Evolutionary conservation across 106 monocot species (phyloP), one percentile per base, ranked within the genome.

Genomic region (Phalaenopsis aphrodite): DNA sequence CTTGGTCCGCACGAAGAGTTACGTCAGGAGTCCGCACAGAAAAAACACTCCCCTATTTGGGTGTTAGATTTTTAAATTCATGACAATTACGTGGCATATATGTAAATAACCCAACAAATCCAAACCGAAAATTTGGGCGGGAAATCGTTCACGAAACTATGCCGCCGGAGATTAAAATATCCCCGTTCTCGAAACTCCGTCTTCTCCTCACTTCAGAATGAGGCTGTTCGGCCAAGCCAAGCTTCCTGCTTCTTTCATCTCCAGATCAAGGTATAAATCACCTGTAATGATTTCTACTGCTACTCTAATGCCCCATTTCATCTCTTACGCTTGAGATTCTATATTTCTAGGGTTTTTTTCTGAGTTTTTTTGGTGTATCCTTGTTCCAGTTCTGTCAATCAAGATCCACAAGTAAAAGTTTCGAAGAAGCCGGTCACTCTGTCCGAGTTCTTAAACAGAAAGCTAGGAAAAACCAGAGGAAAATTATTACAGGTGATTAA

Each of bases 201-300:
- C 52, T n/a, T 2, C 61, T 61, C 61, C 19, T 21, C 61, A 15
- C 5, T 12, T 11, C 69, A 49, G 76, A 23, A 76, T 85, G 77
- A 86, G 85, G 56, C 84, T 73, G 38, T 77, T 87, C 47, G 93
- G 93, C 57, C 93, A 93, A 82, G 61, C 86, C 18, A 69, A 89
- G 11, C 85, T 93, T 48, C 65, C 80, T 3, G 56, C 80, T 24
- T 78, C 86, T 56, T 85, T 86, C 80, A 78, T 82, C 84, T 57
- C 72, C 77, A 81, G 71, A 48, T 47, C 85, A 19, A 89, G 87
- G 93, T 94, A 23, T 15, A 30, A 18, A 10, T 41, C 24, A 18
- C 10, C 24, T 56, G 10, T 56, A 52, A 10, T 38, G 42, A 30
- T 82, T 12, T 67, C 1, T 23, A 46, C 73, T 41, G 14, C 1